A percentile compares a stretch with the other conserved stretches of the same genome.
phyloP scores from a whole-genome alignment of 2,329 filamentous ascomycete species.

The Stylonectria norvegica region DNA sequence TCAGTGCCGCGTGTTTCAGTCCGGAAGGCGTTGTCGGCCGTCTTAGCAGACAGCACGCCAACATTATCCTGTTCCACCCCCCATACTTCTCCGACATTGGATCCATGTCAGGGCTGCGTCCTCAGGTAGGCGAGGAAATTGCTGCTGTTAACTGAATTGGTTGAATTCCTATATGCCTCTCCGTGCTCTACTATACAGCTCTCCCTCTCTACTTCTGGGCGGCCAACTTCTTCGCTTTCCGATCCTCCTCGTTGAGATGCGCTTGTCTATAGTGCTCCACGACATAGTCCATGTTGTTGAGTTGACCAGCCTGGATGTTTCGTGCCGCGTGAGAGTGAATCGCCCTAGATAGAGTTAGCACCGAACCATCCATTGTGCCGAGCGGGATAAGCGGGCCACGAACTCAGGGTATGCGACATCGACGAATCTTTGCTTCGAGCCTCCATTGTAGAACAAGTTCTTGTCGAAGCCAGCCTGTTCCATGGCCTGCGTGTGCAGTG shows the following conservation, averaged over 20 bases:
- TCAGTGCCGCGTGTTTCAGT: no score
- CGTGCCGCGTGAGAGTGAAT: slow-evolving; percentile 48
- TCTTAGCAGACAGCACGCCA: no score
- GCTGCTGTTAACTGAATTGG: slow-evolving; percentile 14
- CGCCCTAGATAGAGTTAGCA: slow-evolving; percentile 34
- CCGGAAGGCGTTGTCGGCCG: no score
- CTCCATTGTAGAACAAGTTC: slow-evolving; percentile 48
- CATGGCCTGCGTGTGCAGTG: slow-evolving; percentile 47
- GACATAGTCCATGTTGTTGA: slow-evolving; percentile 52
- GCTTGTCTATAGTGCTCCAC: slow-evolving; percentile 56
- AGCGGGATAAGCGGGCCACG: slow-evolving; percentile 28
- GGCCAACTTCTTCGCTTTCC: slow-evolving; percentile 49
- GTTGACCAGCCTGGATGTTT: slow-evolving; percentile 55
- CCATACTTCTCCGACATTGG: no score
- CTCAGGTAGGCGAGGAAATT: slow-evolving; percentile 8
- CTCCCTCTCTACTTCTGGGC: slow-evolving; percentile 33
- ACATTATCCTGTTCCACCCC: no score
- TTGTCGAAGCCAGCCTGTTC: slow-evolving; percentile 58
- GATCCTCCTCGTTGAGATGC: slow-evolving; percentile 53
- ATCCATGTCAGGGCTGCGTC: no score
- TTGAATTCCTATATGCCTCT: slow-evolving; percentile 23
- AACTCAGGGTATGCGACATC: slow-evolving; percentile 59
- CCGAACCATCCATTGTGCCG: background rate
- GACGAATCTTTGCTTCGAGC: slow-evolving; percentile 40
- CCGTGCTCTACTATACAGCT: slow-evolving; percentile 28